These are phyloP conservation scores for Isabelozyma gotoi DNA, from an alignment of 805 yeast genomes.

Conservation along the genomic window DNA sequence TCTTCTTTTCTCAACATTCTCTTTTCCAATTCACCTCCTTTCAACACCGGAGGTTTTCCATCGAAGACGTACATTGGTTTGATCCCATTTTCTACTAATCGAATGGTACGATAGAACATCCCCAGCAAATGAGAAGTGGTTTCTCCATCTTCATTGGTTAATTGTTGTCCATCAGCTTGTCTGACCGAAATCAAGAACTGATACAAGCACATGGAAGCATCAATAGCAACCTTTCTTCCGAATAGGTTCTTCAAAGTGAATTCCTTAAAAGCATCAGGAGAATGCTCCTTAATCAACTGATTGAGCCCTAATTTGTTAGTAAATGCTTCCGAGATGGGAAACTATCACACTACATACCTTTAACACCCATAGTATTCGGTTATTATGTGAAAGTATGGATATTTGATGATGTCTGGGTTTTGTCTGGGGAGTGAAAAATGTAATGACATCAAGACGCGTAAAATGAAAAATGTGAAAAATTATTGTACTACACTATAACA, in stretches of 20 bases:
- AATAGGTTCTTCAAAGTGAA: slow-evolving; percentile 81
- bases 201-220: slow-evolving; percentile 94
- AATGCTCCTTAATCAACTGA: slow-evolving; percentile 84
- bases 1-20: slow-evolving; percentile 78
- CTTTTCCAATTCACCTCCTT: slow-evolving; percentile 90
- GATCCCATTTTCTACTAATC: slow-evolving; percentile 89
- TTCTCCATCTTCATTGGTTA: slow-evolving; percentile 85
- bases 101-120: slow-evolving; percentile 87
- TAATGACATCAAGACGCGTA: neutral
- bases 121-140: slow-evolving; percentile 94
- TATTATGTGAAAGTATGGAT: no score
- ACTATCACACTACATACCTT: slow-evolving; percentile 16
- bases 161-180: slow-evolving; percentile 93
- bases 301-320: slow-evolving; percentile 62
- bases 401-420: no score
- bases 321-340: neutral
- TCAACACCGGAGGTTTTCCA: slow-evolving; percentile 94
- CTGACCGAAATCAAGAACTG: slow-evolving; percentile 96
- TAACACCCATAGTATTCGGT: slow-evolving; percentile 25
- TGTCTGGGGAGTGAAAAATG: no score
- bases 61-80: slow-evolving; percentile 97
- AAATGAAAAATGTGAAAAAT: neutral
- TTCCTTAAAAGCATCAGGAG: slow-evolving; percentile 76
- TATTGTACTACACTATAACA: no score
- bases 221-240: slow-evolving; percentile 97